Conservation (phyloP, 306 rosid species). For the Betula pendula region DNA sequence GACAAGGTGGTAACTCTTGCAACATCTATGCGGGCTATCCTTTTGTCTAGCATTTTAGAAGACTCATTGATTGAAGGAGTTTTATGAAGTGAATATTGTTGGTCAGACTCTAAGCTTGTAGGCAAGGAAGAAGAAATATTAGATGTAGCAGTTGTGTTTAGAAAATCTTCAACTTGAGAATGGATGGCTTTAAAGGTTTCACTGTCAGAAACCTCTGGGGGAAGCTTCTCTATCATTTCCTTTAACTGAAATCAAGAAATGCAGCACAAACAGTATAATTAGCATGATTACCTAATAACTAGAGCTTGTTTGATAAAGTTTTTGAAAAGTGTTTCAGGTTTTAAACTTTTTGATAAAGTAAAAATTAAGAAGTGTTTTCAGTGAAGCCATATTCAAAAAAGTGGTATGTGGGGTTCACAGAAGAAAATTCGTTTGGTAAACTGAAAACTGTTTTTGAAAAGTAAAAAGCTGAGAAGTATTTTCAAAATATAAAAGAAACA, state of each 20-base stretch:
- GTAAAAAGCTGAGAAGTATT: no score
- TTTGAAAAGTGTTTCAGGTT: no score
- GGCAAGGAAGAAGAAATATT: constrained; percentile 31
- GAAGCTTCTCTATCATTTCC: constrained; percentile 53
- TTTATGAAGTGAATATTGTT: constrained; percentile 32
- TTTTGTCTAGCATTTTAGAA: constrained; percentile 28
- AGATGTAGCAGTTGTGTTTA: constrained; percentile 30
- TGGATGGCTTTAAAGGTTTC: constrained; percentile 45
- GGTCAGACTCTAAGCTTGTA: constrained; percentile 32
- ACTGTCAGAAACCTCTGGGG: constrained; percentile 48
- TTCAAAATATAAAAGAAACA: no score
- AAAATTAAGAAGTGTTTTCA: no score
- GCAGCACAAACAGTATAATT: constrained; percentile 29
- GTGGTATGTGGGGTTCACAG: no score
- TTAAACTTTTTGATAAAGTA: no score
- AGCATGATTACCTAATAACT: constrained; percentile 14
- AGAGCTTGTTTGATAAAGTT: no score
- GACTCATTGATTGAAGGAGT: constrained; percentile 34
- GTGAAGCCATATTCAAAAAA: no score
- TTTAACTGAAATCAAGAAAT: constrained; percentile 47
- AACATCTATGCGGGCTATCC: constrained; percentile 27
- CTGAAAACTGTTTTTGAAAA: no score
- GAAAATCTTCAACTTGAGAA: constrained; percentile 59
- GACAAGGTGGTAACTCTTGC: constrained; percentile 22
- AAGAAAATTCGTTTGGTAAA: no score